These are phyloP conservation scores for Trichoderma atroviride DNA, from an alignment of 2,329 filamentous ascomycete species.

Conservation along the genomic window DNA sequence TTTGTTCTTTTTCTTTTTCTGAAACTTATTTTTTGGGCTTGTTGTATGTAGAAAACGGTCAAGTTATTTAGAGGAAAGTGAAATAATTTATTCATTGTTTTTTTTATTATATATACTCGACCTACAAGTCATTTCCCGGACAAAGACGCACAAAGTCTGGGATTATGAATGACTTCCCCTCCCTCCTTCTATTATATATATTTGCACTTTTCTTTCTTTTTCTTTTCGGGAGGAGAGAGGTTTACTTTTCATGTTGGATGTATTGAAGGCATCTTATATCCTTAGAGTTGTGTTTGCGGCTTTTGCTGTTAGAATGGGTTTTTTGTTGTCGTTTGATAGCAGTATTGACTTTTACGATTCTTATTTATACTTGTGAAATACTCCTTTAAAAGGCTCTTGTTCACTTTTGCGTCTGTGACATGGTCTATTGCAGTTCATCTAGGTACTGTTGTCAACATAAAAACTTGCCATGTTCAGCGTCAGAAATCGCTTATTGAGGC, in stretches of 20 bases:
- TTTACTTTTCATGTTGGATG: not conserved
- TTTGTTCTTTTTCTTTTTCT: not conserved
- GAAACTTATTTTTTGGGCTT: not conserved
- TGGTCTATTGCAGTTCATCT: no score
- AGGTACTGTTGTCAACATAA: no score
- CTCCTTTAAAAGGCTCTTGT: not conserved
- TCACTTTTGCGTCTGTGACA: not conserved
- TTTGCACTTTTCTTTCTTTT: not conserved
- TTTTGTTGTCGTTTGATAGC: conserved; percentile 11
- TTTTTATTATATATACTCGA: not conserved
- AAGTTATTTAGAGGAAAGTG: conserved; percentile 19
- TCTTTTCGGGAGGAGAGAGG: not conserved
- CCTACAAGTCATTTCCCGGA: not conserved
- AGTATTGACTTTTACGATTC: conserved; percentile 25
- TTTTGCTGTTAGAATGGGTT: conserved; percentile 18
- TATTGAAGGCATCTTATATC: conserved; percentile 18
- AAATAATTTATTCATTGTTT: conserved; percentile 19
- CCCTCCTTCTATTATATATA: not conserved
- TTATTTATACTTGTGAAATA: conserved; percentile 4
- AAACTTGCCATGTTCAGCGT: no score
- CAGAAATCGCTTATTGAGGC: no score
- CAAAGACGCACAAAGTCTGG: not conserved
- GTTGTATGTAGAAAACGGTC: conserved; percentile 19
- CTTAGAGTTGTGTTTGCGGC: conserved; percentile 11
- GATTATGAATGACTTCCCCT: conserved; percentile 11